A percentile compares a stretch with the other conserved stretches of the same genome.
Conservation (phyloP, 768 basidiomycete genomes). For the Lyophyllum decastes region DNA sequence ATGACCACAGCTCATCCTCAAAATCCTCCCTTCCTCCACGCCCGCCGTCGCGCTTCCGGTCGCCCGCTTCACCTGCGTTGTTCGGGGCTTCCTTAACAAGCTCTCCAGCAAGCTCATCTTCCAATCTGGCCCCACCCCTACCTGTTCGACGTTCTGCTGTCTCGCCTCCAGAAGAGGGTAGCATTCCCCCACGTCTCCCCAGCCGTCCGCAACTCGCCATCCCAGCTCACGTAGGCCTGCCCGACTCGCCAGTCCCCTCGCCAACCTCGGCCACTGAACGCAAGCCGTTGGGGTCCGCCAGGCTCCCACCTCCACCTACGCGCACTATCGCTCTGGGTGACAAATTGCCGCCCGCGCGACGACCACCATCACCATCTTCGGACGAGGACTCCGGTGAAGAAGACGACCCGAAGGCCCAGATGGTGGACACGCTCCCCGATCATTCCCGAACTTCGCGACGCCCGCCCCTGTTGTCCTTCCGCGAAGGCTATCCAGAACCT, state of each 20-base stretch:
- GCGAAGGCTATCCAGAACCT: constrained; percentile 41
- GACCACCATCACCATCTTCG: constrained; percentile 42
- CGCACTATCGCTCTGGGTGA: constrained; percentile 71
- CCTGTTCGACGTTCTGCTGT: constrained; percentile 42
- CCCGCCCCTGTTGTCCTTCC: constrained; percentile 42
- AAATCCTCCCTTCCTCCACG: constrained; percentile 26
- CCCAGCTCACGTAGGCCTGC: constrained; percentile 12
- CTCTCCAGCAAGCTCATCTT: constrained; percentile 19
- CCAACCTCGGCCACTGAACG: constrained; percentile 34
- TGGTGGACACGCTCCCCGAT: constrained; percentile 63
- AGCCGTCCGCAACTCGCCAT: constrained; percentile 26
- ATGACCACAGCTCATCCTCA: constrained; percentile 25
- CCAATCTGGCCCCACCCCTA: constrained; percentile 37
- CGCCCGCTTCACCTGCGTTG: constrained; percentile 11
- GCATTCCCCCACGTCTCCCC: constrained; percentile 25
- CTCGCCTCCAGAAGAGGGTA: constrained; percentile 19
- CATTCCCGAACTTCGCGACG: constrained; percentile 66
- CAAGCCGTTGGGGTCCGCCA: constrained; percentile 38
- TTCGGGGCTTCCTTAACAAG: constrained; percentile 15
- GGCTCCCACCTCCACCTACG: constrained; percentile 72
- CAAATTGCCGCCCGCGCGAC: constrained; percentile 66
- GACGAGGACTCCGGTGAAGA: constrained; percentile 63
- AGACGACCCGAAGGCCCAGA: constrained; percentile 49
- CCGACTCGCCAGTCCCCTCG: constrained; percentile 11
- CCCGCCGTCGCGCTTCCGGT: constrained; percentile 37